Evolutionary conservation across 345 rosid species (phyloP), one percentile per base, ranked within the genome.

Genomic region (Populus deltoides): DNA sequence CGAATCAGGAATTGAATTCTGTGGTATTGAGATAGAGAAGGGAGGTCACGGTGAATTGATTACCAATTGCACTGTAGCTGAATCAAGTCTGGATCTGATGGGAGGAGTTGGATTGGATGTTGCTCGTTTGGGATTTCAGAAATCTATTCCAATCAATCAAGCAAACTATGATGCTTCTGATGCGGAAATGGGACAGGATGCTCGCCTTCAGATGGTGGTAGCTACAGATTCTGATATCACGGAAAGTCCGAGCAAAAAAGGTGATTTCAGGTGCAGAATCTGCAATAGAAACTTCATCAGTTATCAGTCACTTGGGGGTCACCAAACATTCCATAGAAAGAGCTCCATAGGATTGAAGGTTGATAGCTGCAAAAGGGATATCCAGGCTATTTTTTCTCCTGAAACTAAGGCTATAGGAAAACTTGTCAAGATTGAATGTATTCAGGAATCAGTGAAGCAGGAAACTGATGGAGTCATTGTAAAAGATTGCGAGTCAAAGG

Each of bases 301-400:
- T 67, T 71, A 86, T 41, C 90, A 85, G 80, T 89, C 94, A 12
- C 88, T 90, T 76, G 94, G 91, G 36, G 92, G 97, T 68, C 94
- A 90, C 79, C 91, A 86, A 77, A 90, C 88, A 68, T 66, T 77
- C 68, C 97, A 92, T 51, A 75, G 90, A 76, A 86, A 55, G 67
- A 74, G 70, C 68, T 73, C 41, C 13, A 3, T 22, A 51, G 66
- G 53, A 15, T 24, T 66, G 77, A 78, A 77, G 63, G 70, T 55
- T 47, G 85, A 81, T 66, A 63, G n/a, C 25, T 45, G 18, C 16
- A 65, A 70, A 73, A 67, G 78, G 49, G 61, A 73, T 38, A 31
- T 39, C 45, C 75, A 65, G 35, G 16, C 55, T 77, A 45, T 38
- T 25, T 39, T 36, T 59, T 57, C 62, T 24, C 63, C 82, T 45